phyloP scores from a whole-genome alignment of 441 rosid species.

The Monsonia emarginata region DNA sequence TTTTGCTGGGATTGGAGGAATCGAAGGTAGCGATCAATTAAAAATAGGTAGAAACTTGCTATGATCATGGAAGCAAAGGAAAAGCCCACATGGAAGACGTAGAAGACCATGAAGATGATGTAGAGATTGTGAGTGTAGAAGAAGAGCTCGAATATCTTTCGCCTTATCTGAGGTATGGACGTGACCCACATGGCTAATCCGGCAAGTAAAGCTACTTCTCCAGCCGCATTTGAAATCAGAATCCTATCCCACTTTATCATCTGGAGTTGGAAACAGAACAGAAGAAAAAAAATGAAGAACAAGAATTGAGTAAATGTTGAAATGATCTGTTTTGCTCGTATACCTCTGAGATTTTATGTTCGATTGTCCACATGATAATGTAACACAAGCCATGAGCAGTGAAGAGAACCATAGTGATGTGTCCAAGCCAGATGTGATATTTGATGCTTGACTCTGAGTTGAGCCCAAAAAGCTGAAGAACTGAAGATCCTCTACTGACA shows the following conservation, averaged over 20 bases:
- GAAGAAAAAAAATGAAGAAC: background rate
- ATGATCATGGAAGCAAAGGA: conserved; percentile 33
- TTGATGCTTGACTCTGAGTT: conserved; percentile 58
- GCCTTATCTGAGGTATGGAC: conserved; percentile 36
- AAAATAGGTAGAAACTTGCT: conserved; percentile 59
- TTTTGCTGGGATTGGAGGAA: conserved; percentile 47
- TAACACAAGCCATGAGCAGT: conserved; percentile 42
- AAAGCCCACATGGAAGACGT: conserved; percentile 52
- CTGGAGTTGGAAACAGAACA: conserved; percentile 20
- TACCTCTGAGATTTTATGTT: conserved; percentile 30
- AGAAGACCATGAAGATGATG: conserved; percentile 45
- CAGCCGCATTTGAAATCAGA: conserved; percentile 38
- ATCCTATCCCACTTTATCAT: conserved; percentile 35
- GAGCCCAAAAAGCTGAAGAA: conserved; percentile 44
- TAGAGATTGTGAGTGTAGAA: conserved; percentile 53
- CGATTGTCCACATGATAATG: conserved; percentile 30
- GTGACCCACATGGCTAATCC: conserved; percentile 50
- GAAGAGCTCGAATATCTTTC: conserved; percentile 53
- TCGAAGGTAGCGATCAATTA: conserved; percentile 52
- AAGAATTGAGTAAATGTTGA: background rate
- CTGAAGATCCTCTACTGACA: conserved; percentile 47
- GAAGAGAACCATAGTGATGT: conserved; percentile 40
- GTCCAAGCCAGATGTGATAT: conserved; percentile 64
- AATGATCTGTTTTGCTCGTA: background rate
- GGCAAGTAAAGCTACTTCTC: conserved; percentile 43